These are phyloP conservation scores for Aspergillus ochraceoroseus DNA, from an alignment of 2,329 filamentous ascomycete genomes.

Conservation along the genomic window DNA sequence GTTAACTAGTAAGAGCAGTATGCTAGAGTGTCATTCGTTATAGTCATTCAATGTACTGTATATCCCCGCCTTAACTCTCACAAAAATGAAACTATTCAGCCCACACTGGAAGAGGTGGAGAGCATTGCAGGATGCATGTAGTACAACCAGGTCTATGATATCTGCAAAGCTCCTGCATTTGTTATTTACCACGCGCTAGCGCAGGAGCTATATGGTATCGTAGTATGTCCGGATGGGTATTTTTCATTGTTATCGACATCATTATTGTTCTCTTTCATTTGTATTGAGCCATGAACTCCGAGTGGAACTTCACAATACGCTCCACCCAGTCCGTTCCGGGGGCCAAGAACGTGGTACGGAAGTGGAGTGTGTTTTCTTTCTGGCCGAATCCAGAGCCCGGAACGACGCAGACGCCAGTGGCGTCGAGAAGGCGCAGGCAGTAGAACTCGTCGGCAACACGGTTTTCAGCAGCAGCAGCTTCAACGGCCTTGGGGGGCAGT, in stretches of 20 bases:
- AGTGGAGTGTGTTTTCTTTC: conserved; percentile 83
- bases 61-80: too few relatives aligned
- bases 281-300: conserved; percentile 81
- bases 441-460: conserved; percentile 88
- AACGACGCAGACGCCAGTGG: conserved; percentile 90
- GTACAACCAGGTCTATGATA: too few relatives aligned
- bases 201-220: background rate
- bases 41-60: too few relatives aligned
- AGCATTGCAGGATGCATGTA: too few relatives aligned
- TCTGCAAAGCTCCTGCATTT: too few relatives aligned
- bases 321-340: conserved; percentile 94
- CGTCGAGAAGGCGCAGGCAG: conserved; percentile 81
- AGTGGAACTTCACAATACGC: conserved; percentile 82
- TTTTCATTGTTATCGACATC: background rate
- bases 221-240: too few relatives aligned
- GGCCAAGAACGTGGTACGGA: conserved; percentile 93
- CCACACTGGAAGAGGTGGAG: too few relatives aligned
- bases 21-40: too few relatives aligned
- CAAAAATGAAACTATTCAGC: too few relatives aligned
- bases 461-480: conserved; percentile 68
- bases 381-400: conserved; percentile 92
- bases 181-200: too few relatives aligned
- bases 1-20: too few relatives aligned
- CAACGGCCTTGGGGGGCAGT: conserved; percentile 68
- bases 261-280: conserved; percentile 18